Percentiles rank a stretch among this genome's conserved stretches.
These are phyloP conservation scores for Blepharisma undulans DNA, from an alignment of 169 alveolate genomes.

Conservation along the genomic window DNA sequence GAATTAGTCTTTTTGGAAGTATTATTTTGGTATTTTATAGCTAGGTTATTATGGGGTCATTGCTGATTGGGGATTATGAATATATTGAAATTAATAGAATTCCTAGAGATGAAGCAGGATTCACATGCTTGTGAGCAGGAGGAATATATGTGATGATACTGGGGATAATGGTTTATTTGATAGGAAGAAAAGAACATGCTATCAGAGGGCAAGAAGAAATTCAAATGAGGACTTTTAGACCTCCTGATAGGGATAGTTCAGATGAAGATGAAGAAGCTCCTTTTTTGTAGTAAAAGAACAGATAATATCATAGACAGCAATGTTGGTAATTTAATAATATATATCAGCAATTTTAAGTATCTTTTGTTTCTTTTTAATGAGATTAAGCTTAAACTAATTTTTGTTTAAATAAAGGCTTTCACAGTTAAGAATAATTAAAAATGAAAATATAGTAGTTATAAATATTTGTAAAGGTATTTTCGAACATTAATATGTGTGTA, in stretches of 20 bases:
- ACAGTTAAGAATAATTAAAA: neutral
- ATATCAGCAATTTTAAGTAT: neutral
- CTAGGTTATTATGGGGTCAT: neutral
- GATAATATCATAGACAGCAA: neutral
- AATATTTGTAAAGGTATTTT: too few relatives aligned
- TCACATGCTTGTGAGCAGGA: neutral
- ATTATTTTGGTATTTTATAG: neutral
- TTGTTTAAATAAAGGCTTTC: neutral
- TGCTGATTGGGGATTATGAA: neutral
- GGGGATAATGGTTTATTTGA: neutral
- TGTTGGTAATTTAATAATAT: neutral
- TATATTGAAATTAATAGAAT: neutral
- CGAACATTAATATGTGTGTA: too few relatives aligned
- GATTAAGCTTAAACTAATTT: neutral
- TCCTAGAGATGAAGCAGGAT: neutral
- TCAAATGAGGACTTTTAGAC: neutral
- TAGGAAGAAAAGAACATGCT: neutral
- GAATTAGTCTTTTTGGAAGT: neutral
- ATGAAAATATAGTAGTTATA: too few relatives aligned
- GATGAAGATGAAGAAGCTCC: constrained; percentile 23
- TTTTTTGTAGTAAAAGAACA: neutral
- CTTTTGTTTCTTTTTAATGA: neutral
- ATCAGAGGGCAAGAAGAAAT: neutral
- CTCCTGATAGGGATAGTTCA: neutral
- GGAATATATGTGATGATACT: neutral